A percentile compares a stretch with the other conserved stretches of the same genome.
Evolutionary conservation across 345 rosid genomes (phyloP).

Genomic region (Erodium maritimum): DNA sequence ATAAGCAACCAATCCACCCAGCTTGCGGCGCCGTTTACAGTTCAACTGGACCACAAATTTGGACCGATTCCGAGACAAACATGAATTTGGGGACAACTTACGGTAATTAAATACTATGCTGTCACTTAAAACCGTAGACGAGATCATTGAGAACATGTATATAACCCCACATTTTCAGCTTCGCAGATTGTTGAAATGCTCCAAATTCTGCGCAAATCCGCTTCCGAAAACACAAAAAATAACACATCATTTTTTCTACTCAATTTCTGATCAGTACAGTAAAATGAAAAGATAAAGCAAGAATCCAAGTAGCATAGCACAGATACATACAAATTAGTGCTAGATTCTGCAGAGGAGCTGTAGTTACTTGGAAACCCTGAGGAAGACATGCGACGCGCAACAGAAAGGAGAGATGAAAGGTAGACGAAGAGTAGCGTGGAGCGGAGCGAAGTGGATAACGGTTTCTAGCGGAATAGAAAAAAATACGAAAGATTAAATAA

Average conservation of each 20-base stretch:
- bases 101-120: slow-evolving; percentile 29
- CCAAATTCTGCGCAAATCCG: neutral
- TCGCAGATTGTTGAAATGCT: neutral
- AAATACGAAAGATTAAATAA: no score
- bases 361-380: neutral
- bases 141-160: slow-evolving; percentile 53
- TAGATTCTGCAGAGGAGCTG: neutral
- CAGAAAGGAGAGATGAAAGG: neutral
- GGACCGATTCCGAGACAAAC: slow-evolving; percentile 11
- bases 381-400: neutral
- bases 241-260: no score
- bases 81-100: slow-evolving; percentile 9
- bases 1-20: slow-evolving; percentile 33
- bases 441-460: neutral
- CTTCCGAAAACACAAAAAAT: neutral
- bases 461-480: neutral
- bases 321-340: neutral
- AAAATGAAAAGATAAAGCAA: neutral
- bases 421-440: neutral
- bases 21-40: slow-evolving; percentile 13
- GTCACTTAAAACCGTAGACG: slow-evolving; percentile 39
- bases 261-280: neutral
- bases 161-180: slow-evolving; percentile 37
- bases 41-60: slow-evolving; percentile 15
- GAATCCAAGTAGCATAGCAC: neutral